phyloP scores from a whole-genome alignment of 768 basidiomycete genomes.

The Brasilioporus rufonigricans region DNA sequence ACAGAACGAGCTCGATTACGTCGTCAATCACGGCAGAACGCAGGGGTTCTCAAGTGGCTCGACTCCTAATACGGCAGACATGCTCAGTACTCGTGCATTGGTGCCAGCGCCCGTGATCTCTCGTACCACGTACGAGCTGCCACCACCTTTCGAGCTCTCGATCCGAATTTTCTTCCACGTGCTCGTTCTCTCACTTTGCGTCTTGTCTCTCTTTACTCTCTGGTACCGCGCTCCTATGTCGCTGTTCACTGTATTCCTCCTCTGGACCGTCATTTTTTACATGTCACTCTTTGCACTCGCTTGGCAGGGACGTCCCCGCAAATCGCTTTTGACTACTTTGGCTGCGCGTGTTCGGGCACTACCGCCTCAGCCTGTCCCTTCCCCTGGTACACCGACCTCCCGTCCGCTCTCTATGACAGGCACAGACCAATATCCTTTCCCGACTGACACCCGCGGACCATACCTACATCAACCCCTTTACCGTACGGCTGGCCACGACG shows the following conservation, averaged over 20 bases:
- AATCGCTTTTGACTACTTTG: constrained; percentile 54
- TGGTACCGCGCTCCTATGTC: constrained; percentile 54
- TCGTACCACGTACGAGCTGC: constrained; percentile 29
- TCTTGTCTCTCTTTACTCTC: constrained; percentile 56
- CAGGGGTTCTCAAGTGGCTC: constrained; percentile 34
- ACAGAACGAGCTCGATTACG: constrained; percentile 75
- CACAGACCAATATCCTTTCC: constrained; percentile 45
- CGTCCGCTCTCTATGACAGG: constrained; percentile 41
- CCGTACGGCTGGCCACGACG: constrained; percentile 46
- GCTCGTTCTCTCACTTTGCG: constrained; percentile 55
- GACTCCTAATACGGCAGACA: constrained; percentile 54
- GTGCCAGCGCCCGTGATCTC: constrained; percentile 29
- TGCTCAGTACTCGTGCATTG: constrained; percentile 42
- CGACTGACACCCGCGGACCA: constrained; percentile 49
- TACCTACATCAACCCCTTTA: constrained; percentile 69
- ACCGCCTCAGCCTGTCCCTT: constrained; percentile 28
- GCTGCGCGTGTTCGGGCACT: constrained; percentile 42
- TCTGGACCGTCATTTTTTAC: constrained; percentile 62
- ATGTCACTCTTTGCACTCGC: constrained; percentile 48
- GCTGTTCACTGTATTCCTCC: constrained; percentile 62
- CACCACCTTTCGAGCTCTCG: constrained; percentile 36
- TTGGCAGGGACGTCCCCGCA: constrained; percentile 55
- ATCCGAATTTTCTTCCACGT: constrained; percentile 55
- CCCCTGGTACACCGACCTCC: constrained; percentile 37
- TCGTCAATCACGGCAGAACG: constrained; percentile 53